These are phyloP conservation scores for Picea sitchensis DNA, from an alignment of 75 land plant species.

Conservation along the genomic window DNA sequence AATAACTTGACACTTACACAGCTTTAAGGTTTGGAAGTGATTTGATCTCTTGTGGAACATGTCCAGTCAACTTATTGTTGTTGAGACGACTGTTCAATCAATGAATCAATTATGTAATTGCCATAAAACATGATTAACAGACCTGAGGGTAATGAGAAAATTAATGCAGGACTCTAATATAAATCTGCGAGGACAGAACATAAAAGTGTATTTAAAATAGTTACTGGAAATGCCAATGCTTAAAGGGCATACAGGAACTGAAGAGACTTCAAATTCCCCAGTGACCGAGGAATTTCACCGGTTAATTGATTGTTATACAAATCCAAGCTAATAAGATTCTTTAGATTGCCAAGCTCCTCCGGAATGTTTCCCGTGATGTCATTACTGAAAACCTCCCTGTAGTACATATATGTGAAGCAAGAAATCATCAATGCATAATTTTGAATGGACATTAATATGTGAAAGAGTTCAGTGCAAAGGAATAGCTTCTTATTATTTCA, in stretches of 20 bases:
- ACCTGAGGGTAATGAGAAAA: too few relatives aligned
- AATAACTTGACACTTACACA: slow-evolving; percentile 57
- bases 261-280: slow-evolving; percentile 84
- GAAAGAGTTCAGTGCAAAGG: too few relatives aligned
- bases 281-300: slow-evolving; percentile 71
- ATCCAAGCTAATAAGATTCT: slow-evolving; percentile 92
- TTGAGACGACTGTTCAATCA: slow-evolving; percentile 71
- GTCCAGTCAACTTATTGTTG: slow-evolving; percentile 72
- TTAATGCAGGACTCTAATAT: too few relatives aligned
- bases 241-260: slow-evolving; percentile 78
- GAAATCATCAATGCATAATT: too few relatives aligned
- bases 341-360: slow-evolving; percentile 80
- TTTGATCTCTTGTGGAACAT: slow-evolving; percentile 70
- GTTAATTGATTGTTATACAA: slow-evolving; percentile 86
- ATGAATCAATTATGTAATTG: not conserved
- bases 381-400: slow-evolving; percentile 94
- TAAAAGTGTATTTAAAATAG: not conserved
- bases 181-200: too few relatives aligned
- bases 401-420: not conserved
- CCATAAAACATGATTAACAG: not conserved
- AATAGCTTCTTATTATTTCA: too few relatives aligned
- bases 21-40: slow-evolving; percentile 69
- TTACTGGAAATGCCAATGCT: not conserved
- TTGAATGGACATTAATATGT: too few relatives aligned
- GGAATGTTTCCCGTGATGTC: slow-evolving; percentile 86